Conservation (phyloP, 805 yeast species). For the baker's yeast (Saccharomyces cerevisiae) region DNA sequence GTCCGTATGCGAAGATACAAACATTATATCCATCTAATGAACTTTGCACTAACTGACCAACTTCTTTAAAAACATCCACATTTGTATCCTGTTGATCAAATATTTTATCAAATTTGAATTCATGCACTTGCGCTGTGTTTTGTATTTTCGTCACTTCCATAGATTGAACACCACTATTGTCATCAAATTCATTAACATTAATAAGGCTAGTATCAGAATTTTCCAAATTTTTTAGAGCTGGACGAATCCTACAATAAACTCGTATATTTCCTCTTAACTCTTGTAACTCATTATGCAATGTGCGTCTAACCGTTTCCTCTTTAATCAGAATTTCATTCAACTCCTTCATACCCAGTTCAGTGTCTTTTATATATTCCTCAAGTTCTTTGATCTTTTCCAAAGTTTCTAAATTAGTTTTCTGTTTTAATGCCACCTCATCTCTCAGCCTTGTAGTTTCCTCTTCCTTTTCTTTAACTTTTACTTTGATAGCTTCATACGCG, state of each 20-base stretch:
- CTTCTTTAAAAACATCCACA: constrained; percentile 65
- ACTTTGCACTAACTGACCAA: constrained; percentile 77
- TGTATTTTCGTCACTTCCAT: constrained; percentile 15
- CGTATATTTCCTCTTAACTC: constrained; percentile 87
- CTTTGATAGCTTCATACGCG: constrained; percentile 14
- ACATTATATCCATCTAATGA: constrained; percentile 85
- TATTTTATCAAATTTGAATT: constrained; percentile 70
- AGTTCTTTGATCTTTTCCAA: constrained; percentile 13
- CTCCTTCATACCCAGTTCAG: constrained; percentile 25
- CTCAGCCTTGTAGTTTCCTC: constrained; percentile 22
- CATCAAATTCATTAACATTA: constrained; percentile 24
- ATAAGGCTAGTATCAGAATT: constrained; percentile 26
- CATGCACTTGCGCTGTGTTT: constrained; percentile 1
- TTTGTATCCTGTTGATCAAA: constrained; percentile 52
- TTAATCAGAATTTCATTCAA: constrained; percentile 34
- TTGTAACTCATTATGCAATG: constrained; percentile 65
- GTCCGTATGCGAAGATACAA: constrained; percentile 94
- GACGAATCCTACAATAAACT: constrained; percentile 81
- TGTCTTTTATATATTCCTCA: constrained; percentile 23
- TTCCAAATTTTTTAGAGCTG: constrained; percentile 30
- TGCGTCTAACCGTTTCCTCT: constrained; percentile 52
- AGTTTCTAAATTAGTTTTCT: constrained; percentile 2
- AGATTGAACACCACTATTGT: constrained; percentile 21
- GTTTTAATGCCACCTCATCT: constrained; percentile 17
- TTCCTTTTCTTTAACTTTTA: constrained; percentile 19